Evolutionary conservation across 768 basidiomycete genomes (phyloP).

Genomic region (Daedaleopsis sinensis): DNA sequence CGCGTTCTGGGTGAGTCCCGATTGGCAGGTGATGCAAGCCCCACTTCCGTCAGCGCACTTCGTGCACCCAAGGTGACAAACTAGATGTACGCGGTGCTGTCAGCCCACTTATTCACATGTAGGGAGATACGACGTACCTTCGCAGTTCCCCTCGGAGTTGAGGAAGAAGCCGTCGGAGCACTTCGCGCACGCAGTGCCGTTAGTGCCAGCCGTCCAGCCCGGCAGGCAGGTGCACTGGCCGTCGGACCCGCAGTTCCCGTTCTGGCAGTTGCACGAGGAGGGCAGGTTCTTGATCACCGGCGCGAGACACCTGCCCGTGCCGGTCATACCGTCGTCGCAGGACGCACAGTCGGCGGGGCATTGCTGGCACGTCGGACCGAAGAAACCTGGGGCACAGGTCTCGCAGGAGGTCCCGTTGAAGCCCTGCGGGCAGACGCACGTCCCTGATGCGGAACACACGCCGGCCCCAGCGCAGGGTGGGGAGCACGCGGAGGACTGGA

Average conservation of each 20-base stretch:
- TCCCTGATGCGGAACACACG: constrained; percentile 69
- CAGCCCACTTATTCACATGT: not conserved
- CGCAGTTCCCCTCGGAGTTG: constrained; percentile 68
- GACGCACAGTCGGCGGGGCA: constrained; percentile 70
- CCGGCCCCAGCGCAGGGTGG: constrained; percentile 76
- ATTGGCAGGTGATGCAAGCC: constrained; percentile 69
- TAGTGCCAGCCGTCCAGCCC: constrained; percentile 71
- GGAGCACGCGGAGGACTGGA: constrained; percentile 76
- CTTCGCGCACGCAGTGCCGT: constrained; percentile 77
- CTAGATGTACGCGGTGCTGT: constrained; percentile 34
- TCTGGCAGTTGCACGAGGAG: constrained; percentile 78
- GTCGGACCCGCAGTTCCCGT: constrained; percentile 70
- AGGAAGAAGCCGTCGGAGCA: constrained; percentile 81
- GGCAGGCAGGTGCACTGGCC: constrained; percentile 77
- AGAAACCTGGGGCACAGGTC: constrained; percentile 72
- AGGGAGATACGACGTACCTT: constrained; percentile 45
- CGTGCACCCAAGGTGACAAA: constrained; percentile 74
- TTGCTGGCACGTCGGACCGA: constrained; percentile 69
- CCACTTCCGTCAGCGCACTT: constrained; percentile 71
- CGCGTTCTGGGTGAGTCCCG: constrained; percentile 68
- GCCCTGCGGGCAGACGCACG: constrained; percentile 71
- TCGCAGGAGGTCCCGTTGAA: constrained; percentile 85
- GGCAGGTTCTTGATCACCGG: constrained; percentile 53
- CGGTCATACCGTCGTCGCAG: constrained; percentile 82
- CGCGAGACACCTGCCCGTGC: constrained; percentile 71